phyloP scores from a whole-genome alignment of 768 basidiomycete species.

The Suillus bovinus region DNA sequence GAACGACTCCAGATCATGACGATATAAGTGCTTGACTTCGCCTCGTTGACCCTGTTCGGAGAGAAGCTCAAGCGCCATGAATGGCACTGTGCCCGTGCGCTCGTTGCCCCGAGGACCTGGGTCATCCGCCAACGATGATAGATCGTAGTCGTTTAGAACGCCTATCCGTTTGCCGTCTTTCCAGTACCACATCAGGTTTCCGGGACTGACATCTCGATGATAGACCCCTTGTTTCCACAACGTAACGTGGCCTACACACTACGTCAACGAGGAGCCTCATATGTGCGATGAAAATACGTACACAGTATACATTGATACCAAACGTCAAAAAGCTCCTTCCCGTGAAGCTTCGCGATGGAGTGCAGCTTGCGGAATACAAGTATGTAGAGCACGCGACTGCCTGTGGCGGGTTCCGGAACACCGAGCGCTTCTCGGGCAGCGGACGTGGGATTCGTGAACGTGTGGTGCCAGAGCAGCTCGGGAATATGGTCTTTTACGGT shows the following conservation, averaged over 20 bases:
- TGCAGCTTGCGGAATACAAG: too few species aligned
- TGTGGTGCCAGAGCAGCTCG: too few species aligned
- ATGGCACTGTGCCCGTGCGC: background rate
- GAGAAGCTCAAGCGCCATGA: too few species aligned
- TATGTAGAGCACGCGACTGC: background rate
- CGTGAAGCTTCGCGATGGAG: background rate
- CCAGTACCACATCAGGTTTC: too few species aligned
- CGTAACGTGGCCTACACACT: background rate
- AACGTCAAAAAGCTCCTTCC: background rate
- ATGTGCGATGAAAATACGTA: background rate
- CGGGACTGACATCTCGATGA: too few species aligned
- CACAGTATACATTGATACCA: background rate
- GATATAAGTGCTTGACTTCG: too few species aligned
- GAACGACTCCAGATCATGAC: too few species aligned
- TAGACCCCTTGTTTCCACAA: background rate
- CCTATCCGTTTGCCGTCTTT: background rate
- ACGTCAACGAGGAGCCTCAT: background rate
- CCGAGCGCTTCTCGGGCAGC: background rate
- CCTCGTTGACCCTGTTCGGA: too few species aligned
- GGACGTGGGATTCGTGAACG: too few species aligned
- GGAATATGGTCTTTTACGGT: too few species aligned
- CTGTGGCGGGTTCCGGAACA: background rate
- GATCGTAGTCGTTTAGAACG: background rate
- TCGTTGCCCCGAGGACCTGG: background rate
- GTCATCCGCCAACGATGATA: background rate